phyloP scores from a whole-genome alignment of 352 stramenopile species.

The Globisporangium nunn region DNA sequence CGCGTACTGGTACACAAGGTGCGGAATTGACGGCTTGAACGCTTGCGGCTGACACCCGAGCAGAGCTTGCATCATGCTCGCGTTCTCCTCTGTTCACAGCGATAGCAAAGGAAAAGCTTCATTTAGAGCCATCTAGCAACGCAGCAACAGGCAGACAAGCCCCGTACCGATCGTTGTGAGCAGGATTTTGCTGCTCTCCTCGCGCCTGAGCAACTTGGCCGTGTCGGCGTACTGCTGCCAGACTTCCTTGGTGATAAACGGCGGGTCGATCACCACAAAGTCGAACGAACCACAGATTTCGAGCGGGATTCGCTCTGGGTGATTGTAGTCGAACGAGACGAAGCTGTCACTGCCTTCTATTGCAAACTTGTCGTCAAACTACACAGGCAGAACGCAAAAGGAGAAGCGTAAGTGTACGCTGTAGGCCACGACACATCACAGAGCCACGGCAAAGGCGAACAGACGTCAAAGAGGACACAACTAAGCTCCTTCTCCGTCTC shows the following conservation, averaged over 20 bases:
- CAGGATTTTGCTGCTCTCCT: constrained; percentile 63
- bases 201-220: constrained; percentile 48
- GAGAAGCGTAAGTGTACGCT: constrained; percentile 1
- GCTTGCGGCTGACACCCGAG: constrained; percentile 50
- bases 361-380: constrained; percentile 85
- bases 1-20: constrained; percentile 95
- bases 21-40: constrained; percentile 90
- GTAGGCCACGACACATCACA: not conserved
- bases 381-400: not conserved
- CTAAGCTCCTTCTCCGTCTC: constrained; percentile 19
- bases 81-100: constrained; percentile 78
- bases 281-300: constrained; percentile 73
- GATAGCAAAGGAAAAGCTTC: not conserved
- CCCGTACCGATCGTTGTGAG: constrained; percentile 85
- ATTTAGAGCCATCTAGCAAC: too few species aligned
- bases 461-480: constrained; percentile 87
- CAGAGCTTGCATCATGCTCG: constrained; percentile 74
- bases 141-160: not conserved
- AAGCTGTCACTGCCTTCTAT: constrained; percentile 44
- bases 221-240: constrained; percentile 86
- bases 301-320: constrained; percentile 53
- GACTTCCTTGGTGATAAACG: constrained; percentile 92
- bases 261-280: constrained; percentile 91
- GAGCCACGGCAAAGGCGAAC: constrained; percentile 13
- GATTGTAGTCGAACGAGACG: constrained; percentile 89